phyloP scores from a whole-genome alignment of 495 filamentous ascomycete species.

The Lepraria neglecta region DNA sequence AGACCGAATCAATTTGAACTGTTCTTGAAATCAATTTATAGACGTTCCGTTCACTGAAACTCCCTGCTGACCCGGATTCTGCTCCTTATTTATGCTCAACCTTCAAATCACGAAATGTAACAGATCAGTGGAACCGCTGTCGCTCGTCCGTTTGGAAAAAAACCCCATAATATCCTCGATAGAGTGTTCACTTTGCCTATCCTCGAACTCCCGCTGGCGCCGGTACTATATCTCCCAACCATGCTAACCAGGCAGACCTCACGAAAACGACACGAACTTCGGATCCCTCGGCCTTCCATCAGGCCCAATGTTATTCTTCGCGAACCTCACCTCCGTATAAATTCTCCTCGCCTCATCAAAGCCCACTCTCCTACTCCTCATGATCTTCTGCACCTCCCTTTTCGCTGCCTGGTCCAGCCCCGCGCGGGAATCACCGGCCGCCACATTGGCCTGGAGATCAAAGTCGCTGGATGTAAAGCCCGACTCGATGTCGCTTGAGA shows the following conservation, averaged over 20 bases:
- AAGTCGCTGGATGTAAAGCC: conserved; percentile 78
- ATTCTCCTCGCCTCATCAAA: conserved; percentile 90
- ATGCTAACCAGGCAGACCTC: conserved; percentile 17
- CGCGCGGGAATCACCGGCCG: conserved; percentile 63
- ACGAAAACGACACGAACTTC: conserved; percentile 92
- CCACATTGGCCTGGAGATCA: conserved; percentile 71
- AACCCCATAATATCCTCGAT: too few relatives aligned
- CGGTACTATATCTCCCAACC: not conserved
- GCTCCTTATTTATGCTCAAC: too few relatives aligned
- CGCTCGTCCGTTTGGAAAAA: too few relatives aligned
- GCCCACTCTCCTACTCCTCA: conserved; percentile 66
- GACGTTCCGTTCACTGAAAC: too few relatives aligned
- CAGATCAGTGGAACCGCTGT: too few relatives aligned
- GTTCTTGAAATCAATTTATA: not conserved
- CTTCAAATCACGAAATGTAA: too few relatives aligned
- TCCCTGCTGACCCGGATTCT: too few relatives aligned
- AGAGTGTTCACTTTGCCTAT: not conserved
- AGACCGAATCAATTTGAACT: not conserved
- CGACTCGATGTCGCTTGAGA: conserved; percentile 73
- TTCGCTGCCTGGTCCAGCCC: conserved; percentile 78
- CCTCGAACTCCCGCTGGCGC: not conserved
- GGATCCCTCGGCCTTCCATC: conserved; percentile 88
- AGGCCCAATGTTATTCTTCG: conserved; percentile 75
- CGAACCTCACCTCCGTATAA: conserved; percentile 77
- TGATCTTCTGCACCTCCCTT: conserved; percentile 73